Evolutionary conservation across 495 filamentous ascomycete genomes (phyloP), one percentile per base, ranked within the genome.

Genomic region (Lasiosphaeria hispida): DNA sequence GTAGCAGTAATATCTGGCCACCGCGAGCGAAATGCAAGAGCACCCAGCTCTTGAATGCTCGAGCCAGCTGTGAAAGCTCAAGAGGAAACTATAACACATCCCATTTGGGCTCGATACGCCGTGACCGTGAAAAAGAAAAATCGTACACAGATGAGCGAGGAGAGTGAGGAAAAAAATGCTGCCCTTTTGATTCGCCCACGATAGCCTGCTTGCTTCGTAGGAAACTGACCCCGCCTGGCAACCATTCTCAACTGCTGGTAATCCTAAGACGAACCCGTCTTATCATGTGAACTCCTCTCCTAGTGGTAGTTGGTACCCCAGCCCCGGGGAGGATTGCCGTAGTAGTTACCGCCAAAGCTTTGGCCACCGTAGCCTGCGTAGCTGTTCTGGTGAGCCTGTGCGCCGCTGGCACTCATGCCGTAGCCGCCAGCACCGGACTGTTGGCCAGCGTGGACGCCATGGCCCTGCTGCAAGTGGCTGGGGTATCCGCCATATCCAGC

Each of bases 281-380:
- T 45, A 19, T 13, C 17, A 45, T 23, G 43, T 23, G 10, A 10
- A 23, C 40, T 15, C 52, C 52, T 35, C 38, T 53, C 47, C 61
- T 79, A 78, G 66, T 79, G 73, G 68, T 91, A 90, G 75, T 90
- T 90, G 69, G 82, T 84, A 62, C 85, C 87, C 85, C 87, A 91
- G 51, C 81, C 49, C 10, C 75, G 76, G 42, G 74, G 74, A 37
- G 73, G 70, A 54, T 75, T 79, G 40, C 80, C 80, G 60, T 85
- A 85, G 67, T 77, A 80, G 61, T 64, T 75, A 56, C 72, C 77
- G 36, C 67, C 69, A 43, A 80, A 80, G 49, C 77, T 78, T 47
- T 81, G 78, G 61, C 78, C 81, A 30, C 81, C 81, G 63, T 85
- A 85, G 58, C 79, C 81, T 19, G 53, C 53, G 36, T 76, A 76